Conservation (phyloP, 2,329 filamentous ascomycete species). For the Epichloe typhina region DNA sequence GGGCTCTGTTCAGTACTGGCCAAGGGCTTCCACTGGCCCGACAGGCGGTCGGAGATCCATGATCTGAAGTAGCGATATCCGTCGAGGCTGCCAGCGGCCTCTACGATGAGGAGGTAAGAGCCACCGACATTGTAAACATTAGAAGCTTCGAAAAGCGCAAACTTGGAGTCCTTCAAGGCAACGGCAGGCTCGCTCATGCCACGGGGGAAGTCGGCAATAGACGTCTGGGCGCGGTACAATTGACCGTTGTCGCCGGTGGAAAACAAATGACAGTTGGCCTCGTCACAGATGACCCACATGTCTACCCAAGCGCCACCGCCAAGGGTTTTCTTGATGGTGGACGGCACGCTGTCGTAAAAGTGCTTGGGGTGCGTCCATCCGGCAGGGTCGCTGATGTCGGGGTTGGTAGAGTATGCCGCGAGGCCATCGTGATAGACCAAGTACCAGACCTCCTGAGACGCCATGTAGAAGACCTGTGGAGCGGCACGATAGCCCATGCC, state of each 20-base stretch:
- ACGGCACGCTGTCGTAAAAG: not conserved
- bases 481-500: not conserved
- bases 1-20: slow-evolving; percentile 40
- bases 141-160: slow-evolving; percentile 51
- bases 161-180: slow-evolving; percentile 33
- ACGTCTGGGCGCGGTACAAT: slow-evolving; percentile 51
- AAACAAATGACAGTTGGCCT: slow-evolving; percentile 51
- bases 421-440: not conserved
- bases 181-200: slow-evolving; percentile 40
- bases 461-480: not conserved
- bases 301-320: slow-evolving; percentile 42
- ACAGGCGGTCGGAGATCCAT: slow-evolving; percentile 45
- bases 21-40: slow-evolving; percentile 44
- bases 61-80: slow-evolving; percentile 52
- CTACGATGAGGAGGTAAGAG: slow-evolving; percentile 56
- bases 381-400: not conserved
- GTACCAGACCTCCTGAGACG: not conserved
- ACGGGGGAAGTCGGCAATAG: slow-evolving; percentile 46
- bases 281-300: slow-evolving; percentile 50
- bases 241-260: slow-evolving; percentile 54
- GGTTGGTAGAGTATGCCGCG: slow-evolving; percentile 1
- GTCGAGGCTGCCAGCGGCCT: slow-evolving; percentile 36
- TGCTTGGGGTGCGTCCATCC: not conserved
- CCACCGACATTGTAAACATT: slow-evolving; percentile 50
- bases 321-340: slow-evolving; percentile 29